Evolutionary conservation across 2,329 filamentous ascomycete genomes (phyloP).

Genomic region (Pseudogymnoascus sp.): DNA sequence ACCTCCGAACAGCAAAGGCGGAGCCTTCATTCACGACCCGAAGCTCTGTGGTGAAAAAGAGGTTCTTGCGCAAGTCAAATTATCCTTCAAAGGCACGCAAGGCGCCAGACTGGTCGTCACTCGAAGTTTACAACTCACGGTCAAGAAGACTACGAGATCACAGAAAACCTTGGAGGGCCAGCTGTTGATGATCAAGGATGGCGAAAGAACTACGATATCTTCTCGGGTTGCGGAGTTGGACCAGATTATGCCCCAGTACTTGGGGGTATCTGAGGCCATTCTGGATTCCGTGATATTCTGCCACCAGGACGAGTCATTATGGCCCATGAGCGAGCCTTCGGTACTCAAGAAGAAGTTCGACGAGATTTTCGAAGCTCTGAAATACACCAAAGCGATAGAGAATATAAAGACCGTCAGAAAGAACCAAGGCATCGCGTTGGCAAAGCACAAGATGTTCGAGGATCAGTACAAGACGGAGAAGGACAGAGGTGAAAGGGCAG

Average conservation of each 20-base stretch:
- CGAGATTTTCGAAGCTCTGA: slow-evolving; percentile 93
- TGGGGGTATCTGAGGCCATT: slow-evolving; percentile 84
- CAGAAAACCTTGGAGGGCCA: slow-evolving; percentile 81
- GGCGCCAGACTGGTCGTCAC: slow-evolving; percentile 74
- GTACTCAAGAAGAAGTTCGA: slow-evolving; percentile 90
- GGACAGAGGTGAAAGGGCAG: slow-evolving; percentile 65
- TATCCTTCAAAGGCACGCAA: slow-evolving; percentile 73
- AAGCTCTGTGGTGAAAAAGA: slow-evolving; percentile 83
- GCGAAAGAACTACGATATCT: slow-evolving; percentile 71
- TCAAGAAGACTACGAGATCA: slow-evolving; percentile 68
- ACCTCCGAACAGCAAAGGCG: slow-evolving; percentile 81
- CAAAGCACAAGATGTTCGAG: slow-evolving; percentile 64
- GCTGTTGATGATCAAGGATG: slow-evolving; percentile 65
- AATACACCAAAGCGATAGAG: slow-evolving; percentile 95
- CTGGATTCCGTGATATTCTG: slow-evolving; percentile 96
- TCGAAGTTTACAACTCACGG: slow-evolving; percentile 73
- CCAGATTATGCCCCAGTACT: slow-evolving; percentile 69
- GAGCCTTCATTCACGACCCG: slow-evolving; percentile 96
- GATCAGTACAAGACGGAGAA: slow-evolving; percentile 74
- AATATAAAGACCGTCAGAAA: slow-evolving; percentile 85
- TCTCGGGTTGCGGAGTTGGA: slow-evolving; percentile 75
- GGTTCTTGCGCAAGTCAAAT: slow-evolving; percentile 81
- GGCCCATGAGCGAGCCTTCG: slow-evolving; percentile 85
- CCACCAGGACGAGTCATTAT: slow-evolving; percentile 94
- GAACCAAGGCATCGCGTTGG: slow-evolving; percentile 67